Percentiles rank a stretch among this genome's conserved stretches.
These are phyloP conservation scores for Myrmaecium sp. DNA, from an alignment of 2,329 filamentous ascomycete genomes.

Conservation along the genomic window DNA sequence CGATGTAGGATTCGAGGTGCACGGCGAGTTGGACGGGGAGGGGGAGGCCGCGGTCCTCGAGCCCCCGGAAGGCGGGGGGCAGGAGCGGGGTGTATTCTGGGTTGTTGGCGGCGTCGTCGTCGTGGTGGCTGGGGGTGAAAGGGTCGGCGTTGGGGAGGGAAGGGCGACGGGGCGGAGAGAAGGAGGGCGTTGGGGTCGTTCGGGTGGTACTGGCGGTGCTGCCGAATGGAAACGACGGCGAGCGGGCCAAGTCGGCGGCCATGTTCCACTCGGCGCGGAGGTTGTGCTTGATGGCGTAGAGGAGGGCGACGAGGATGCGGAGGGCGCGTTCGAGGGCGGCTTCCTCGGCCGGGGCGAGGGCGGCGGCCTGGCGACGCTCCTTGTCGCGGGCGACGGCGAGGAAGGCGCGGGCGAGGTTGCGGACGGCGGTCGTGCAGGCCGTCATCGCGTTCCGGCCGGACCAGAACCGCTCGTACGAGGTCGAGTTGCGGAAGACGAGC, in stretches of 20 bases:
- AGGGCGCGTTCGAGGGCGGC: constrained; percentile 42
- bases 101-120: constrained; percentile 2
- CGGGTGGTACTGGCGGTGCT: constrained; percentile 1
- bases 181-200: constrained; percentile 1
- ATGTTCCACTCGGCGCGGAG: constrained; percentile 41
- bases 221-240: constrained; percentile 1
- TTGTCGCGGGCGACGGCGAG: constrained; percentile 29
- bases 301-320: constrained; percentile 41
- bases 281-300: constrained; percentile 48
- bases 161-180: constrained; percentile 1
- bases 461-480: constrained; percentile 49
- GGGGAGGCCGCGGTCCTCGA: constrained; percentile 41
- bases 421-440: constrained; percentile 38
- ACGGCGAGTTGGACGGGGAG: constrained; percentile 44
- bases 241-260: constrained; percentile 21
- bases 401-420: constrained; percentile 41
- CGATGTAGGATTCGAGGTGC: constrained; percentile 42
- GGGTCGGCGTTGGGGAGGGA: background rate
- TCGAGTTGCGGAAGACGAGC: constrained; percentile 50
- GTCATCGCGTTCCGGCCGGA: constrained; percentile 40
- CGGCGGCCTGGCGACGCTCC: constrained; percentile 11
- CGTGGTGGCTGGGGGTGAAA: background rate
- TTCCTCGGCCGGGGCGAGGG: constrained; percentile 25
- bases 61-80: constrained; percentile 15
- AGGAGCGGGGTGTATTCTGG: constrained; percentile 19